Percentiles rank a stretch among this genome's conserved stretches.
These are phyloP conservation scores for Kodamaea kaohsiungensis DNA, from an alignment of 805 yeast genomes.

Conservation along the genomic window DNA sequence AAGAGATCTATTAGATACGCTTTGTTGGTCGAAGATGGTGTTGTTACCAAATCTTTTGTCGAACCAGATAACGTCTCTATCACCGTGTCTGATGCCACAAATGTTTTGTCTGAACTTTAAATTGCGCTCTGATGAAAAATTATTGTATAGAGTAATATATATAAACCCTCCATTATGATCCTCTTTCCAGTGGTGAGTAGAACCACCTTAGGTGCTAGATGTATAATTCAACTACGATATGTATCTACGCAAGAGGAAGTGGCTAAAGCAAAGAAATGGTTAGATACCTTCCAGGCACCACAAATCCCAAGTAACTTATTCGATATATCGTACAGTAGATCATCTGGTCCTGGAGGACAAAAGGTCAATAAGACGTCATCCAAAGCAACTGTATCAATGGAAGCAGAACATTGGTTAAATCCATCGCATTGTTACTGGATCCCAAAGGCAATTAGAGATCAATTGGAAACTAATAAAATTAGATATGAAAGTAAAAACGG, in stretches of 20 bases:
- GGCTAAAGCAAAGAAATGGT: conserved; percentile 44
- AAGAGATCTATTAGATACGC: conserved; percentile 76
- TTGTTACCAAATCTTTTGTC: conserved; percentile 61
- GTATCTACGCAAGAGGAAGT: conserved; percentile 23
- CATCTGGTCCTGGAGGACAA: conserved; percentile 89
- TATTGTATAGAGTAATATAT: not conserved
- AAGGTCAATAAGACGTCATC: conserved; percentile 75
- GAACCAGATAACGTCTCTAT: conserved; percentile 84
- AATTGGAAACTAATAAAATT: conserved; percentile 39
- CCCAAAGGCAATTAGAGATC: conserved; percentile 51
- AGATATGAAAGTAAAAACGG: conserved; percentile 58
- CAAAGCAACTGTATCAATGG: conserved; percentile 62
- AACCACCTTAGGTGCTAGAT: too few relatives aligned
- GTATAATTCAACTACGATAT: not conserved
- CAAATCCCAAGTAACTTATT: conserved; percentile 50
- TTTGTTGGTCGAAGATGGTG: conserved; percentile 71
- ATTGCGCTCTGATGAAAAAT: not conserved
- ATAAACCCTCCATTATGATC: not conserved
- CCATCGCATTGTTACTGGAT: conserved; percentile 53
- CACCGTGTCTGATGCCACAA: conserved; percentile 50
- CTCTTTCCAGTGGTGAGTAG: not conserved
- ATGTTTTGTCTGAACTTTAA: conserved; percentile 37
- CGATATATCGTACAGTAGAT: conserved; percentile 49
- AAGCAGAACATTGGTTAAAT: conserved; percentile 42
- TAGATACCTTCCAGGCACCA: conserved; percentile 25